phyloP scores from a whole-genome alignment of 2,329 filamentous ascomycete species.

The Pseudocercospora musae region DNA sequence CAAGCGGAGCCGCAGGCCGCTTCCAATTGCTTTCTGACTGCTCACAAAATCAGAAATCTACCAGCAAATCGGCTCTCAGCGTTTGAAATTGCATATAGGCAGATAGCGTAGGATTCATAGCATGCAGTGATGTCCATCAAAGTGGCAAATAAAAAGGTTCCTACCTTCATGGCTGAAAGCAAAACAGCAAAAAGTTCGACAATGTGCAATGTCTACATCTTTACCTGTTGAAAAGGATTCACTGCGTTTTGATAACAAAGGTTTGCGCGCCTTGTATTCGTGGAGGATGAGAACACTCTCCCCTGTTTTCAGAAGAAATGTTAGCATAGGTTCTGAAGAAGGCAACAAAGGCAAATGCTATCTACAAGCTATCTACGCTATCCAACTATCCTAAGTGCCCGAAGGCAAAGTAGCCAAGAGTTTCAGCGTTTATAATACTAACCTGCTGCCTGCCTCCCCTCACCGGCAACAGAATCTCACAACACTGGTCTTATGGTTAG shows the following conservation, averaged over 20 bases:
- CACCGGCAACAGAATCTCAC: slow-evolving; percentile 6
- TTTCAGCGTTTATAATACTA: background rate
- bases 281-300: background rate
- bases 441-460: background rate
- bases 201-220: background rate
- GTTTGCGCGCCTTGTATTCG: background rate
- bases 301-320: background rate
- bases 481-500: slow-evolving; percentile 5
- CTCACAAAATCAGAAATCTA: background rate
- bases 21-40: background rate
- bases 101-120: background rate
- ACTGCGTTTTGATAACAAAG: background rate
- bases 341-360: background rate
- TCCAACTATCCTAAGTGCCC: background rate
- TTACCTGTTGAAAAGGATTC: background rate
- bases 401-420: background rate
- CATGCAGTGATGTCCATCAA: background rate
- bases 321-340: background rate
- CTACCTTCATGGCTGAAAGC: background rate
- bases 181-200: background rate
- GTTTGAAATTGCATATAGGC: background rate
- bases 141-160: background rate
- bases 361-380: background rate
- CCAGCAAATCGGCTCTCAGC: background rate
- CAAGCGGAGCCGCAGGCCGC: background rate